phyloP scores from a whole-genome alignment of 805 yeast genomes.

The Candida ortonii region DNA sequence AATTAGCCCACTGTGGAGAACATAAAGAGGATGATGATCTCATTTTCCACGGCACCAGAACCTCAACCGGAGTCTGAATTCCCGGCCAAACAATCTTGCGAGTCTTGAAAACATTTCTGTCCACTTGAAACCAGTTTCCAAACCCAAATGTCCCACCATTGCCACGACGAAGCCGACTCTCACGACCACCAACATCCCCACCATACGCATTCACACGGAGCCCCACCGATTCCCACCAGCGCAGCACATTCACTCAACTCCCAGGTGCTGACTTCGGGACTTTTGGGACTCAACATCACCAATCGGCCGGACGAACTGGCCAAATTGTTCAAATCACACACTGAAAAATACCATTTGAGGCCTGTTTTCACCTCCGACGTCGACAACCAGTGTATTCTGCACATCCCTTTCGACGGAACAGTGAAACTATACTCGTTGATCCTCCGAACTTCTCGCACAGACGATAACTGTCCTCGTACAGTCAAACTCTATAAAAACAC shows the following conservation, averaged over 20 bases:
- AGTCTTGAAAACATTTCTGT: neutral
- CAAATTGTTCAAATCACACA: conserved; percentile 52
- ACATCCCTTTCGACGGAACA: conserved; percentile 68
- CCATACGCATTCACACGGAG: conserved; percentile 40
- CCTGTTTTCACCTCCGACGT: conserved; percentile 58
- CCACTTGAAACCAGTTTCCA: neutral
- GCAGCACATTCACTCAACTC: conserved; percentile 63
- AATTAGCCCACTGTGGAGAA: too few species aligned
- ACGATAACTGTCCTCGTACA: conserved; percentile 60
- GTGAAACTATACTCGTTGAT: conserved; percentile 74
- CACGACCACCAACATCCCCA: conserved; percentile 26
- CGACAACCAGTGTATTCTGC: conserved; percentile 75
- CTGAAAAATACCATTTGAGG: conserved; percentile 45
- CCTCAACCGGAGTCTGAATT: too few species aligned
- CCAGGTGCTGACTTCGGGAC: conserved; percentile 56
- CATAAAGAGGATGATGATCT: too few species aligned
- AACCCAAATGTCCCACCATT: conserved; percentile 27
- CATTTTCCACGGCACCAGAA: too few species aligned
- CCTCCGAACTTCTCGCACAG: conserved; percentile 59
- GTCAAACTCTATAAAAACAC: conserved; percentile 74
- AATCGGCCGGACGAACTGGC: conserved; percentile 48
- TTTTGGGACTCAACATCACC: conserved; percentile 62
- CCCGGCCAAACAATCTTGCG: too few species aligned
- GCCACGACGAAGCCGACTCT: conserved; percentile 14
- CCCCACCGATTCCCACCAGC: conserved; percentile 70